These are phyloP conservation scores for Neostapfia colusana DNA, from an alignment of 176 grass and related monocot species.

Conservation along the genomic window DNA sequence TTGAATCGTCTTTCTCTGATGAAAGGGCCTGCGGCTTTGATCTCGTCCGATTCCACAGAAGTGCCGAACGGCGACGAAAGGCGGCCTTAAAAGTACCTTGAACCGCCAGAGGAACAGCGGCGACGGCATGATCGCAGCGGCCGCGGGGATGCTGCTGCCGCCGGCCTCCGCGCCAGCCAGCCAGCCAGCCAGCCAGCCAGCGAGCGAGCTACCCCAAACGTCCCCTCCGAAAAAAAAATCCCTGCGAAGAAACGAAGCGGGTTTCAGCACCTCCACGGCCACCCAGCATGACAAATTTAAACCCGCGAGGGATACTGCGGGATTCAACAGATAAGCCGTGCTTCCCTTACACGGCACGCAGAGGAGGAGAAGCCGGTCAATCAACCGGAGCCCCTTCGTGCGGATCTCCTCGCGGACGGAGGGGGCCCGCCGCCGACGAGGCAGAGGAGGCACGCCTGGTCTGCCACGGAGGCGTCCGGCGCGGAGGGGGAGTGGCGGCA, in stretches of 20 bases:
- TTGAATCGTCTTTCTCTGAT: neutral
- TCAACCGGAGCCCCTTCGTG: no score
- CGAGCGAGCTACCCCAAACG: neutral
- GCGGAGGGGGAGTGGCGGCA: no score
- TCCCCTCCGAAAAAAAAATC: no score
- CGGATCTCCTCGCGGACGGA: neutral
- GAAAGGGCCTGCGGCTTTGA: neutral
- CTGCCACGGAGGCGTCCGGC: no score
- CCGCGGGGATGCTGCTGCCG: slow-evolving; percentile 42
- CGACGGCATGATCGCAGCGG: slow-evolving; percentile 71
- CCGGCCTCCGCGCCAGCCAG: slow-evolving; percentile 27
- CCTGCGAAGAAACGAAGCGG: neutral
- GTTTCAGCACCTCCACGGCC: neutral
- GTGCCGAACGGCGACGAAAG: no score
- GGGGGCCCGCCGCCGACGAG: no score
- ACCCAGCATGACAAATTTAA: neutral
- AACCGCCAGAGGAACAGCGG: slow-evolving; percentile 88
- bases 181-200: neutral
- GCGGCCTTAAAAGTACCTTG: slow-evolving; percentile 50
- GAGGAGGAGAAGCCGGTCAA: neutral
- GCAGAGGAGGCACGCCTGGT: no score
- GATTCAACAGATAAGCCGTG: neutral
- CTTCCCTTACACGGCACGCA: neutral
- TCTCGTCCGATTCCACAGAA: no score
- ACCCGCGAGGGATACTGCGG: neutral